Percentiles rank a stretch among this genome's conserved stretches.
Conservation (phyloP, 2,329 filamentous ascomycete genomes). For the Cytospora piceicola region DNA sequence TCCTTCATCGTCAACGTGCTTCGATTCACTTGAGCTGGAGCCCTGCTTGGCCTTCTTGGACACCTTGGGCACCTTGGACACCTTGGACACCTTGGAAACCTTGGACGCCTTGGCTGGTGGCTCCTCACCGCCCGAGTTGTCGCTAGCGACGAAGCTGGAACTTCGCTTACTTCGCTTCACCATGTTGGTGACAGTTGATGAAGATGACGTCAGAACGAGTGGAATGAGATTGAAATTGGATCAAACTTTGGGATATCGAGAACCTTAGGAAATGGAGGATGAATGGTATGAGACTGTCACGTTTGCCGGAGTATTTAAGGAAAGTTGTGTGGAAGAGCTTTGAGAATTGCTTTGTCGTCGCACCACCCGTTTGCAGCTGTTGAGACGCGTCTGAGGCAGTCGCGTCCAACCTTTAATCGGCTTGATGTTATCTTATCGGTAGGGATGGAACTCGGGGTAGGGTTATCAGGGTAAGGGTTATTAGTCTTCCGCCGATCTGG, state of each 20-base stretch:
- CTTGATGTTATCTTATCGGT: constrained; percentile 9
- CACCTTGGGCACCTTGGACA: constrained; percentile 51
- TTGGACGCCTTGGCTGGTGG: constrained; percentile 42
- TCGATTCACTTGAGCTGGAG: constrained; percentile 20
- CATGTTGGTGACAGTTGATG: constrained; percentile 20
- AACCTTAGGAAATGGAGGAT: not conserved
- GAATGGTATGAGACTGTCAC: not conserved
- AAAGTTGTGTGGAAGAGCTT: not conserved
- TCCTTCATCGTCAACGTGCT: constrained; percentile 43
- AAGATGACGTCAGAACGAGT: constrained; percentile 17
- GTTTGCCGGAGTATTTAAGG: not conserved
- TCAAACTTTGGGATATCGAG: not conserved
- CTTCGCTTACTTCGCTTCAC: constrained; percentile 30
- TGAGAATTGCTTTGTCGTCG: not conserved
- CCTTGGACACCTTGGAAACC: constrained; percentile 45
- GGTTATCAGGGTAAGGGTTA: constrained; percentile 9
- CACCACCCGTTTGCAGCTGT: not conserved
- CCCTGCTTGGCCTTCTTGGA: constrained; percentile 45
- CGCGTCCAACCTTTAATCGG: constrained; percentile 4
- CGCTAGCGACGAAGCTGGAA: constrained; percentile 26
- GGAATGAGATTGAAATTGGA: not conserved
- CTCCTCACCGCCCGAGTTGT: constrained; percentile 35
- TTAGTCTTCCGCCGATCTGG: not conserved
- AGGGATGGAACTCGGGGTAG: no score
- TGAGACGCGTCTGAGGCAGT: not conserved